These are phyloP conservation scores for Boletus pseudo-olivaceus DNA, from an alignment of 768 basidiomycete genomes.

Conservation along the genomic window DNA sequence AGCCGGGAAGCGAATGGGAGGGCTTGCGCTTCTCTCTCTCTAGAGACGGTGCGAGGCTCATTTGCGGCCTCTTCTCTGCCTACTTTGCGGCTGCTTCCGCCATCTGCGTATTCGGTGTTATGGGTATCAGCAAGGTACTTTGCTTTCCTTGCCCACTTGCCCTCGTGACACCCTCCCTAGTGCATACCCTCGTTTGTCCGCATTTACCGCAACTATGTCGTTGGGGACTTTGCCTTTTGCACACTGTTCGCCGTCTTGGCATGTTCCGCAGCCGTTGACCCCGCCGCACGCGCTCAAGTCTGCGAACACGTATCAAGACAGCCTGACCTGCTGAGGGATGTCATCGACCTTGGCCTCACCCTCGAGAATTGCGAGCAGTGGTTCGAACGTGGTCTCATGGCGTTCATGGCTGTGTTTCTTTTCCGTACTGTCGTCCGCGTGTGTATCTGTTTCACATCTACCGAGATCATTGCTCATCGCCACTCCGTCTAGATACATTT, in stretches of 20 bases:
- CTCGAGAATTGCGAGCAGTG: constrained; percentile 80
- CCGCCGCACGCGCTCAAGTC: constrained; percentile 51
- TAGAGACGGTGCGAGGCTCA: constrained; percentile 40
- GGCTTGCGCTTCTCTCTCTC: constrained; percentile 39
- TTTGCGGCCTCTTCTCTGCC: constrained; percentile 60
- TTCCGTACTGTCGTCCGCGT: constrained; percentile 66
- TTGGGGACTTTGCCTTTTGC: constrained; percentile 74
- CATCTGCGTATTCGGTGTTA: constrained; percentile 62
- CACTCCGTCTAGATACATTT: constrained; percentile 58
- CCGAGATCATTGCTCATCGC: neutral
- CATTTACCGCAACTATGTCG: constrained; percentile 78
- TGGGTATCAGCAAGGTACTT: constrained; percentile 66
- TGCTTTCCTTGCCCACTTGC: neutral
- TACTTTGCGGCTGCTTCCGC: constrained; percentile 66
- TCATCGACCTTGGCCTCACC: constrained; percentile 69
- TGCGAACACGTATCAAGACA: constrained; percentile 77
- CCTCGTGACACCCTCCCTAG: constrained; percentile 33
- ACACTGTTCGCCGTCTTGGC: constrained; percentile 53
- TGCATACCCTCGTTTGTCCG: constrained; percentile 62
- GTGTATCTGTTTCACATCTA: constrained; percentile 26
- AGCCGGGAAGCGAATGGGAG: constrained; percentile 49
- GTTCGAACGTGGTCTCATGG: constrained; percentile 65
- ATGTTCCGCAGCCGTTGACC: constrained; percentile 57
- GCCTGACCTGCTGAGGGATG: constrained; percentile 67
- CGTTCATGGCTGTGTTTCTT: constrained; percentile 53